These are phyloP conservation scores for Acorus gramineus DNA, from an alignment of 106 monocot species.

Conservation along the genomic window DNA sequence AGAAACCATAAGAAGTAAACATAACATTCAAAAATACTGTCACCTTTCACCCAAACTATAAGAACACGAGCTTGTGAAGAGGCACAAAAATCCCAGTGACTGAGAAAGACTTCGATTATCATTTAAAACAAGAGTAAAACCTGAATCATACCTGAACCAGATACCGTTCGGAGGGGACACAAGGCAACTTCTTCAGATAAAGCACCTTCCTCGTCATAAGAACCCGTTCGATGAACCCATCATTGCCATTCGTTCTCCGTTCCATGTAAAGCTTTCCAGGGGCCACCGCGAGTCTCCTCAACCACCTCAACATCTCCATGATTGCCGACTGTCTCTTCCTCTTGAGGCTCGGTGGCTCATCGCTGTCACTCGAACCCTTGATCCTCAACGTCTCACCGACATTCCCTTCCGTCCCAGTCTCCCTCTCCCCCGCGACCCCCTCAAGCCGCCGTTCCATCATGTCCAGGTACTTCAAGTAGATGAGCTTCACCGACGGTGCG, in stretches of 20 bases:
- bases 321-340: slow-evolving; percentile 30
- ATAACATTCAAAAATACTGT: too few relatives aligned
- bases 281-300: slow-evolving; percentile 33
- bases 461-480: slow-evolving; percentile 51
- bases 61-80: too few relatives aligned
- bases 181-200: slow-evolving; percentile 16
- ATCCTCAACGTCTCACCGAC: too few relatives aligned
- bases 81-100: too few relatives aligned
- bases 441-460: slow-evolving; percentile 35
- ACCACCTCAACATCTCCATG: slow-evolving; percentile 48
- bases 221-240: slow-evolving; percentile 10
- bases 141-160: slow-evolving; percentile 26
- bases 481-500: slow-evolving; percentile 40
- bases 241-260: background rate
- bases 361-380: too few relatives aligned
- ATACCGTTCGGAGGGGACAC: background rate
- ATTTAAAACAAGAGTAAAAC: background rate
- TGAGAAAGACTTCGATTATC: too few relatives aligned
- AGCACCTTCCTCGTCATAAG: slow-evolving; percentile 27
- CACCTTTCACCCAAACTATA: too few relatives aligned
- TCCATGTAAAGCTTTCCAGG: slow-evolving; percentile 22
- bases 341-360: background rate
- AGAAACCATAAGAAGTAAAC: too few relatives aligned
- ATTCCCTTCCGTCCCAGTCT: background rate
- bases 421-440: slow-evolving; percentile 11